phyloP scores from a whole-genome alignment of 345 rosid genomes.

The Populus euphratica region DNA sequence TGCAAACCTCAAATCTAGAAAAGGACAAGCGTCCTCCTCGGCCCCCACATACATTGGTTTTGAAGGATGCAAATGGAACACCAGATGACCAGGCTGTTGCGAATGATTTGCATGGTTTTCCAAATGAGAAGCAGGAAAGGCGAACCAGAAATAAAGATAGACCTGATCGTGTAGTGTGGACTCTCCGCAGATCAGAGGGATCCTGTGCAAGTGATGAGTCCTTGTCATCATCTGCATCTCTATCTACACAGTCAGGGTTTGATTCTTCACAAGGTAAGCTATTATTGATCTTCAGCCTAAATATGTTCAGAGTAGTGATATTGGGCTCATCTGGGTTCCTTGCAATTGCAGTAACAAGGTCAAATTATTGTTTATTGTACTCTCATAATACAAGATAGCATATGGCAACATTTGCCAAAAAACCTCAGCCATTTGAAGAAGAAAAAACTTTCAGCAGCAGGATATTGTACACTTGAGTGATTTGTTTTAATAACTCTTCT shows the following conservation, averaged over 20 bases:
- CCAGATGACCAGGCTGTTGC: slow-evolving; percentile 41
- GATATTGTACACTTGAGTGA: not conserved
- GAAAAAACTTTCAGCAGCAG: not conserved
- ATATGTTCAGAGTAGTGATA: not conserved
- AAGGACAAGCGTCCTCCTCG: slow-evolving; percentile 52
- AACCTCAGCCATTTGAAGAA: not conserved
- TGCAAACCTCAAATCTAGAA: slow-evolving; percentile 32
- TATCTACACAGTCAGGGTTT: slow-evolving; percentile 13
- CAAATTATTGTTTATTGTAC: not conserved
- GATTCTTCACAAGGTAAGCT: slow-evolving; percentile 29
- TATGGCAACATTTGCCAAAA: not conserved
- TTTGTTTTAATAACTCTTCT: not conserved
- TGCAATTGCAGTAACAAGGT: not conserved
- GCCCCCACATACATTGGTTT: slow-evolving; percentile 27
- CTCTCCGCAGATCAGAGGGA: slow-evolving; percentile 59
- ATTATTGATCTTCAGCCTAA: not conserved
- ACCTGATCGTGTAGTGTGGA: slow-evolving; percentile 71
- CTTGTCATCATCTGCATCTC: slow-evolving; percentile 25
- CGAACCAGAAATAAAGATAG: slow-evolving; percentile 60
- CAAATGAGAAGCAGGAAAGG: slow-evolving; percentile 47
- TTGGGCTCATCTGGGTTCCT: not conserved
- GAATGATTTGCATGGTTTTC: slow-evolving; percentile 36
- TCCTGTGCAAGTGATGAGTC: slow-evolving; percentile 53
- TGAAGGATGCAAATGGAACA: slow-evolving; percentile 46
- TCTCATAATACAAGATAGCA: not conserved